Conservation (phyloP, 192 early-diverging fungal species). For the Backusella westeae region DNA sequence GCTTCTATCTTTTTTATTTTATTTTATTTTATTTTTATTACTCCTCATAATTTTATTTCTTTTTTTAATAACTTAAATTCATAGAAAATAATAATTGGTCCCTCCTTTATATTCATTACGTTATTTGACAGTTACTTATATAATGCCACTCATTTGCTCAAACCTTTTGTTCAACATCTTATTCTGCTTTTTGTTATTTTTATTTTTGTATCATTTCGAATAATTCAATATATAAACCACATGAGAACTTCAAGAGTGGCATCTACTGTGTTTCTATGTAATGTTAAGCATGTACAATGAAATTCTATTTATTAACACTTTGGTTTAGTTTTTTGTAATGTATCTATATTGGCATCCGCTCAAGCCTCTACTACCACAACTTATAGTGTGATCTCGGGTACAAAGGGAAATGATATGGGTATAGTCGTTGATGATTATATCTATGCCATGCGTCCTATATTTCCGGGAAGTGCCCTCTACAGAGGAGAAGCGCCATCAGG, state of each 20-base stretch:
- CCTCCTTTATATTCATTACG: not conserved
- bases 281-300: not conserved
- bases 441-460: not conserved
- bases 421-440: not conserved
- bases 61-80: slow-evolving; percentile 3
- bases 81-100: not conserved
- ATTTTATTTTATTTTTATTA: not conserved
- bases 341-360: not conserved
- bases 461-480: not conserved
- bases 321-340: not conserved
- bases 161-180: not conserved
- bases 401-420: not conserved
- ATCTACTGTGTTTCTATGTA: not conserved
- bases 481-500: slow-evolving; percentile 16
- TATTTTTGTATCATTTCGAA: not conserved
- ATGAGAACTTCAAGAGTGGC: not conserved
- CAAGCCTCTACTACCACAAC: not conserved
- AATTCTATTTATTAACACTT: not conserved
- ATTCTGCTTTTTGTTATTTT: not conserved
- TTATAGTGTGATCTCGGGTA: slow-evolving; percentile 10
- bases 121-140: not conserved
- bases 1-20: not conserved
- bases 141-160: not conserved
- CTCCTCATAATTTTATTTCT: not conserved
- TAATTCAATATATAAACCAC: not conserved